Base-by-base conservation (phyloP, 768 basidiomycete genomes). In the Suillus tomentosus region DNA sequence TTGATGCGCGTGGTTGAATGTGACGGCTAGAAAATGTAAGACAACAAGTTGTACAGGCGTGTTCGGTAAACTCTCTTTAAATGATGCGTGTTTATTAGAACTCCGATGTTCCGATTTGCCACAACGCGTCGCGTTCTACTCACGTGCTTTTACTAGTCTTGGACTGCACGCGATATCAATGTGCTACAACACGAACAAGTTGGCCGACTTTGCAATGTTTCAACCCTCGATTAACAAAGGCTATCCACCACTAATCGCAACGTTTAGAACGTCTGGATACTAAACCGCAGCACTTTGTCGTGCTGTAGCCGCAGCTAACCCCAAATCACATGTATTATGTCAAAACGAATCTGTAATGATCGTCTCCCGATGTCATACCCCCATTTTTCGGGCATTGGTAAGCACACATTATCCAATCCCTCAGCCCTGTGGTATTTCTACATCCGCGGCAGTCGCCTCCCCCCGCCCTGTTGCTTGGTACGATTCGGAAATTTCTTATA, bases 41-140 rank as follows among this genome's bases (percentile, higher is more conserved):
- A 69, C 69, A 69, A 47, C 66, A 72, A 72, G 63, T 51, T 22
- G 59, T 64, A 50, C 53, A 11, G 14, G 43, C 62, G n/a, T 65
- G 61, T 58, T 73, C 73, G 75, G 66, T 69, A 76, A 70, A 48
- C 45, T 42, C 70, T 42, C 70, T 76, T 77, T 76, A 71, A 73
- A 65, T 60, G 62, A 67, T 63, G 62, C 70, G 22, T 51, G 39
- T 65, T 68, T 67, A 74, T 75, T 77, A 64, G 69, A 71, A 71
- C 74, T 73, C 74, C 74, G 74, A 69, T 65, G 64, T 68, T 76
- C 74, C 76, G 74, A 76, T 69, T 56, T 64, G 67, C 67, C 72
- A 61, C 59, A 59, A 74, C 74, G 74, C 73, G 76, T 70, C 54
- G 74, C 9, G 51, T 51, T 51, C 9, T 51, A 3, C 10, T 40